These are phyloP conservation scores for Gossypium australe DNA, from an alignment of 345 rosid genomes.

Conservation along the genomic window DNA sequence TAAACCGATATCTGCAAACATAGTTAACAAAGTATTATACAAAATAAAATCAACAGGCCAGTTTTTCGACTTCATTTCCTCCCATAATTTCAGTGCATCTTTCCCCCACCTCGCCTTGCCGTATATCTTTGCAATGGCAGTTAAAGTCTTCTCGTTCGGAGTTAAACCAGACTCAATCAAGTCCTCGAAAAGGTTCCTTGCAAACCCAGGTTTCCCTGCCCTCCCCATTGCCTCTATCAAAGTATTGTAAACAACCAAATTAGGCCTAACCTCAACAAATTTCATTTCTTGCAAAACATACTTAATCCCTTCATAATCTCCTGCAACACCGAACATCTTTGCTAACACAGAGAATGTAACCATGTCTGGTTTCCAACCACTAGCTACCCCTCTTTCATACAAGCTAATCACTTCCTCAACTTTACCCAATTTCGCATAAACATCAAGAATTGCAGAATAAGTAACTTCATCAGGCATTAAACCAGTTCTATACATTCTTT, in stretches of 20 bases:
- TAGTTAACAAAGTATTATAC: conserved; percentile 78
- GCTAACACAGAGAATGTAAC: conserved; percentile 75
- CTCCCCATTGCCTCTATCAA: conserved; percentile 84
- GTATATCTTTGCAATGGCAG: conserved; percentile 74
- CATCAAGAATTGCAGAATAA: conserved; percentile 76
- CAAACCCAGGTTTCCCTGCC: conserved; percentile 83
- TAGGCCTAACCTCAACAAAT: conserved; percentile 68
- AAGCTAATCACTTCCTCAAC: conserved; percentile 81
- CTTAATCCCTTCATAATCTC: conserved; percentile 90
- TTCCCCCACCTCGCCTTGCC: conserved; percentile 92
- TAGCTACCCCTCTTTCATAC: conserved; percentile 87
- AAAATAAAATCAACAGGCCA: conserved; percentile 89
- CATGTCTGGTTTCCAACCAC: conserved; percentile 86
- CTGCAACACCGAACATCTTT: conserved; percentile 86
- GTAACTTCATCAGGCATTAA: conserved; percentile 96
- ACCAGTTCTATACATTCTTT: conserved; percentile 84
- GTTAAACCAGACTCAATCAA: conserved; percentile 62
- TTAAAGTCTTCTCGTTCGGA: conserved; percentile 75
- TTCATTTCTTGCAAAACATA: conserved; percentile 87
- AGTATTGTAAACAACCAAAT: conserved; percentile 75
- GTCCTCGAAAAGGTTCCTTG: conserved; percentile 74
- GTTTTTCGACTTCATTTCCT: conserved; percentile 53
- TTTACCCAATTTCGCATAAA: conserved; percentile 73
- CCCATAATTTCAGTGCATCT: conserved; percentile 75
- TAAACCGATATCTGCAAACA: conserved; percentile 88